Evolutionary conservation across 129 eudicot species (phyloP), one percentile per base, ranked within the genome.

Genomic region (Ambrosia artemisiifolia): DNA sequence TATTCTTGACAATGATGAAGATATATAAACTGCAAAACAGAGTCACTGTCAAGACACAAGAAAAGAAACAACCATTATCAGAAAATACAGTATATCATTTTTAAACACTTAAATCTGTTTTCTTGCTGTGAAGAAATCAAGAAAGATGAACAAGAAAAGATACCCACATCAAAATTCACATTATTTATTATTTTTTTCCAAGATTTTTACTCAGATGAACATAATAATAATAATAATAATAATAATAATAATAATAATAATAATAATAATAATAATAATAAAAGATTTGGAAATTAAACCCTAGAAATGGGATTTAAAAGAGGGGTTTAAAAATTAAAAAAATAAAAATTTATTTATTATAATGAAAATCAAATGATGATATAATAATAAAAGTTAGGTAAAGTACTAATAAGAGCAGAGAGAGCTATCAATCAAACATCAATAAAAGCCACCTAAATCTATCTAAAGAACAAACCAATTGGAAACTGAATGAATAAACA

Each of bases 351-450:
- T n/a, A n/a, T n/a, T n/a, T n/a, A 4, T 33, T 40, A 50, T 1
- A 74, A 56, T 43, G 36, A 59, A 66, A 70, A 76, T 11, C 43
- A 42, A 67, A 80, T 55, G 83, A 61, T 80, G 80, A 40, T 75
- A 63, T 53, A 63, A 80, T 75, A 77, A 71, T 70, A 78, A 63
- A 78, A 78, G 79, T 83, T 64, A 72, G 75, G 78, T 71, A 51
- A 69, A 63, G 79, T 59, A 73, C 68, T 49, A 40, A 75, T 49
- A 42, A 76, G 65, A 73, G 67, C 83, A 78, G 71, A 68, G 34
- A 65, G 64, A 83, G 83, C 78, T 74, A 74, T 79, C 86, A 83
- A 78, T 74, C 80, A 78, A 78, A 78, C 80, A 83, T 78, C 86
- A 79, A 75, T 36, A 71, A 82, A 77, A 30, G 82, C 82, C 47